These are phyloP conservation scores for Golubevia sp. DNA, from an alignment of 1,284 basidiomycete genomes.

Conservation along the genomic window DNA sequence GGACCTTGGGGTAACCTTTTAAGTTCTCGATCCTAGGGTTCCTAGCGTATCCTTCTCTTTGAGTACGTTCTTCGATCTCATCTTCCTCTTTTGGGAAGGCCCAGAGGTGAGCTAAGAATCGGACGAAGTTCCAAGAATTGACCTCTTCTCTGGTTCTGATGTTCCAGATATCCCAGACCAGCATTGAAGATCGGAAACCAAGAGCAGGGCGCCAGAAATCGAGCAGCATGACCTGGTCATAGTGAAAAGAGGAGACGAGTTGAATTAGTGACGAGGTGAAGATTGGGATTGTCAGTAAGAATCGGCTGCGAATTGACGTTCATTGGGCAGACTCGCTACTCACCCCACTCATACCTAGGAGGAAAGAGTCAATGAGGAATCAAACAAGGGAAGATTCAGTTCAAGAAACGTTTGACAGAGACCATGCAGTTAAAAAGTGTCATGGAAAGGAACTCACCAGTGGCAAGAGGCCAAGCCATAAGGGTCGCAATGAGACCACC, in stretches of 20 bases:
- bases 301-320: too few species aligned
- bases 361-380: too few species aligned
- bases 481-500: slow-evolving; percentile 27
- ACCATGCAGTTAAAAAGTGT: too few species aligned
- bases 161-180: slow-evolving; percentile 56
- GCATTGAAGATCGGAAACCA: slow-evolving; percentile 49
- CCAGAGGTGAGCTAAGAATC: slow-evolving; percentile 55
- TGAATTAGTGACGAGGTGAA: too few species aligned
- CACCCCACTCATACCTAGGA: too few species aligned
- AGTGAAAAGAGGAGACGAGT: too few species aligned
- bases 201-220: slow-evolving; percentile 55
- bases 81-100: slow-evolving; percentile 47
- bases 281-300: too few species aligned
- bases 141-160: slow-evolving; percentile 48
- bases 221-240: slow-evolving; percentile 28
- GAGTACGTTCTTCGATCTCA: slow-evolving; percentile 37
- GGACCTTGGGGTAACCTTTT: slow-evolving; percentile 38
- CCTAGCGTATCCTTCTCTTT: slow-evolving; percentile 28
- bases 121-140: slow-evolving; percentile 30
- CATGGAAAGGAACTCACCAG: too few species aligned
- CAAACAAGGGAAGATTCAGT: too few species aligned
- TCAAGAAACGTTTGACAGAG: too few species aligned
- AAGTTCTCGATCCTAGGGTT: slow-evolving; percentile 40
- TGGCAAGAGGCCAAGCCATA: slow-evolving; percentile 42
- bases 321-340: too few species aligned